A percentile compares a stretch with the other conserved stretches of the same genome.
Conservation (phyloP, 2,329 filamentous ascomycete species). For the Claviceps paspali region DNA sequence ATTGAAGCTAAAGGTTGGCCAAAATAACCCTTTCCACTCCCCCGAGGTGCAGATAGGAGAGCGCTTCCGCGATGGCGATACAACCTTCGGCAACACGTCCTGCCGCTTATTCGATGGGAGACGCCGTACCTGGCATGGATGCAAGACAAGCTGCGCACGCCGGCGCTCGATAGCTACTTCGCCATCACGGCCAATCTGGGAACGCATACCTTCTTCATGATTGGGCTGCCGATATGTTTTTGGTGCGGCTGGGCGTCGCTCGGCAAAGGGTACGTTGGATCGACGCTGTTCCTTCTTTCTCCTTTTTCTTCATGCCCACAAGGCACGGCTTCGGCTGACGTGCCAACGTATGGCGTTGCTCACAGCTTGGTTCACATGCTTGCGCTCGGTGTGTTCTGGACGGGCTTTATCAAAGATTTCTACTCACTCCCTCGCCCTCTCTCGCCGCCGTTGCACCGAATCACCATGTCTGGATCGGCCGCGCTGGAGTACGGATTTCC, state of each 20-base stretch:
- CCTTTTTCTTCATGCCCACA: neutral
- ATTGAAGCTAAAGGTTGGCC: conserved; percentile 5
- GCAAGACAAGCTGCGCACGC: conserved; percentile 66
- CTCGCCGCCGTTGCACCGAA: conserved; percentile 80
- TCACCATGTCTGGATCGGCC: conserved; percentile 93
- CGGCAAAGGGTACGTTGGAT: conserved; percentile 61
- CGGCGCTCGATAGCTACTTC: conserved; percentile 87
- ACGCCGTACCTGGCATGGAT: conserved; percentile 84
- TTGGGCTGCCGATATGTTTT: conserved; percentile 83
- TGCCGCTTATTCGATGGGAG: conserved; percentile 85
- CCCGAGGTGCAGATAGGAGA: conserved; percentile 48
- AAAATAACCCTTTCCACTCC: too few relatives aligned
- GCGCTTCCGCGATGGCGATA: conserved; percentile 84
- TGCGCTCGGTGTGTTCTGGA: conserved; percentile 68
- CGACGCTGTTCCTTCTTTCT: neutral
- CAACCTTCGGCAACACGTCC: conserved; percentile 59
- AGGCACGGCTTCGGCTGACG: neutral
- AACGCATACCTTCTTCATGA: conserved; percentile 98
- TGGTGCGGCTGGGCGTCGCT: conserved; percentile 84
- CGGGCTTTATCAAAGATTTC: conserved; percentile 88
- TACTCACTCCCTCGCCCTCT: conserved; percentile 82
- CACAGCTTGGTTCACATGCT: conserved; percentile 56
- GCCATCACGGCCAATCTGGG: conserved; percentile 91
- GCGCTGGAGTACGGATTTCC: conserved; percentile 95
- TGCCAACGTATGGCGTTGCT: neutral